A percentile compares a stretch with the other conserved stretches of the same genome.
Evolutionary conservation across 176 grass and related monocot genomes (phyloP).

Genomic region (Avena eriantha): DNA sequence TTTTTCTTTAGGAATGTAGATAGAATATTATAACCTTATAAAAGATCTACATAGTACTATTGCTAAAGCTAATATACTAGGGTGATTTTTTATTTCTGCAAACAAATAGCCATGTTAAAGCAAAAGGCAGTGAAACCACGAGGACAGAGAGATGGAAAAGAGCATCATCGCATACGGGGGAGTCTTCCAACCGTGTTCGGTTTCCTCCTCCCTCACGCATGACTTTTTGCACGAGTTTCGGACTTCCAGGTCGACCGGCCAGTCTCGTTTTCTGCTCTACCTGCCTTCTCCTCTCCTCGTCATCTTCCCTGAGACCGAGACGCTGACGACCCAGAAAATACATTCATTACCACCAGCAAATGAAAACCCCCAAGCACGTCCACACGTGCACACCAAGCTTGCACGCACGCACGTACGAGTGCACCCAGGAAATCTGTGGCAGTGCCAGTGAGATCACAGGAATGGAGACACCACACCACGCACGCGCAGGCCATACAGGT

Average conservation of each 20-base stretch:
- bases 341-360: constrained; percentile 2
- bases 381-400: constrained; percentile 19
- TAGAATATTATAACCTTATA: too few species aligned
- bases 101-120: too few species aligned
- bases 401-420: neutral
- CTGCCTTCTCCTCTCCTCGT: neutral
- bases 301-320: constrained; percentile 19
- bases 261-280: constrained; percentile 25
- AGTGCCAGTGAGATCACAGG: neutral
- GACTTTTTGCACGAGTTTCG: neutral
- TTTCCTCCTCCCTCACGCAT: neutral
- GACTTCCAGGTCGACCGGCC: constrained; percentile 19
- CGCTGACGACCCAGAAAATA: neutral
- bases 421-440: constrained; percentile 2
- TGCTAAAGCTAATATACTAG: neutral
- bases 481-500: too few species aligned
- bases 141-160: neutral
- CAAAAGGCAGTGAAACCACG: neutral
- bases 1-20: too few species aligned
- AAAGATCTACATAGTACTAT: too few species aligned
- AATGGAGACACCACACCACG: neutral
- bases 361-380: neutral
- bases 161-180: too few species aligned
- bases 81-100: neutral
- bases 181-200: neutral